Evolutionary conservation across 345 rosid species (phyloP).

Genomic region (Eucalyptus tenuipes): DNA sequence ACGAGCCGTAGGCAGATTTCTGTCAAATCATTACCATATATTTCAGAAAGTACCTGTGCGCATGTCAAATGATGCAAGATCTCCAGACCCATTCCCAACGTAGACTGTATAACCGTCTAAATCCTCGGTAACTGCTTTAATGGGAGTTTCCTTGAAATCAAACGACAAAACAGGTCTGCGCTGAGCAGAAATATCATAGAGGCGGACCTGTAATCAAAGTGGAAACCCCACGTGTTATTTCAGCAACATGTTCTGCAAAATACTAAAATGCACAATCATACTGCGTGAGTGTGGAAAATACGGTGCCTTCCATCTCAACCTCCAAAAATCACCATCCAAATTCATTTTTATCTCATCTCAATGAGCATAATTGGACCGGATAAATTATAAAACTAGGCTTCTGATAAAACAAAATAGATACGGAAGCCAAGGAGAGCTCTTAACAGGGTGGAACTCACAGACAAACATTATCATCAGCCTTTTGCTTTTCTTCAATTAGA

Average conservation of each 20-base stretch:
- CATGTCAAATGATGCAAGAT: conserved; percentile 81
- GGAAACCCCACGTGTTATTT: not conserved
- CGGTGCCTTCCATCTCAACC: not conserved
- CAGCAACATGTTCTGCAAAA: not conserved
- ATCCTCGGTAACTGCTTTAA: conserved; percentile 65
- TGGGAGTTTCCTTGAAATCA: conserved; percentile 77
- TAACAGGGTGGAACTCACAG: not conserved
- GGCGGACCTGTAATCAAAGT: conserved; percentile 45
- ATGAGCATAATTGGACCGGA: not conserved
- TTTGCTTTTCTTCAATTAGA: not conserved
- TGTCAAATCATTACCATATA: not conserved
- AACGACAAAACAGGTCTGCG: conserved; percentile 84
- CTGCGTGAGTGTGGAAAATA: not conserved
- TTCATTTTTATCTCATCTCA: not conserved
- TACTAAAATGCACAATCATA: not conserved
- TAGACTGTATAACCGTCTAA: conserved; percentile 72
- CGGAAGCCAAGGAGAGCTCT: not conserved
- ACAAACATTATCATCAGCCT: not conserved
- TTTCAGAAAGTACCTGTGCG: conserved; percentile 49
- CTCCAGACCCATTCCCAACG: conserved; percentile 85
- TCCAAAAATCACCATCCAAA: not conserved
- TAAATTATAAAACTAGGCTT: not conserved
- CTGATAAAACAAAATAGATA: not conserved
- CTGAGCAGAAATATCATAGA: conserved; percentile 86
- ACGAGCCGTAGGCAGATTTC: not conserved